Percentiles rank a stretch among this genome's conserved stretches.
Evolutionary conservation across 768 basidiomycete genomes (phyloP).

Genomic region (Rhodotorula diobovata): DNA sequence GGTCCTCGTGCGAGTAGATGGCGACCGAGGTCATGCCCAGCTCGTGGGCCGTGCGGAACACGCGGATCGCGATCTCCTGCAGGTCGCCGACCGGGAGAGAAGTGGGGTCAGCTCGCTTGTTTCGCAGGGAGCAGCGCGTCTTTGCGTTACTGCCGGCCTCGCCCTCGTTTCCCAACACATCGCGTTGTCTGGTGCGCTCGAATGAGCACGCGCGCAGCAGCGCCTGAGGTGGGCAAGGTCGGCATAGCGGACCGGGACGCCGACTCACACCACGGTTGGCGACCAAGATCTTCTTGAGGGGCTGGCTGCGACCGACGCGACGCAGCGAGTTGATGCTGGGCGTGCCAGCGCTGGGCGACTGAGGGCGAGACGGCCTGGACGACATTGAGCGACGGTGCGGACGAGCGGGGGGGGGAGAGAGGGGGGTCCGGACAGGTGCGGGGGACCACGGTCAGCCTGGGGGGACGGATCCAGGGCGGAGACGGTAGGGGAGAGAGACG

Average conservation of each 20-base stretch:
- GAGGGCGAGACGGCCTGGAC: slow-evolving; percentile 5
- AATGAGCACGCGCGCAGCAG: too few relatives aligned
- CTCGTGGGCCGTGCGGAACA: slow-evolving; percentile 86
- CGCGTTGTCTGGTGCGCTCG: too few relatives aligned
- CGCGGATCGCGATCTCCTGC: slow-evolving; percentile 91
- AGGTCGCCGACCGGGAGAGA: not conserved
- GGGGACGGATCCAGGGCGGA: not conserved
- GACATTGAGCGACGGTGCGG: not conserved
- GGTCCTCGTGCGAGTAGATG: slow-evolving; percentile 95
- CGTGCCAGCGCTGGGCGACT: slow-evolving; percentile 2
- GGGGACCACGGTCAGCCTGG: not conserved
- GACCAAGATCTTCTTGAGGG: slow-evolving; percentile 49
- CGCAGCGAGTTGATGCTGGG: slow-evolving; percentile 13
- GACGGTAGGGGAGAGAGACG: not conserved
- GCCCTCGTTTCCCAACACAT: too few relatives aligned
- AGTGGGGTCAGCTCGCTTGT: not conserved
- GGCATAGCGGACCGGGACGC: not conserved
- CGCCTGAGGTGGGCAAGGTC: not conserved
- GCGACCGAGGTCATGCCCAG: slow-evolving; percentile 99
- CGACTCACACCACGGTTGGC: slow-evolving; percentile 48
- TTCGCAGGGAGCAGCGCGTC: too few relatives aligned
- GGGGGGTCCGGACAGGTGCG: not conserved
- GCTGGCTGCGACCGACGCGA: slow-evolving; percentile 23
- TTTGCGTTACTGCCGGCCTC: too few relatives aligned
- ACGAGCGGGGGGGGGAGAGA: not conserved